Percentiles rank a stretch among this genome's conserved stretches.
phyloP scores from a whole-genome alignment of 208 protist species.

The Naegleria fowleri region DNA sequence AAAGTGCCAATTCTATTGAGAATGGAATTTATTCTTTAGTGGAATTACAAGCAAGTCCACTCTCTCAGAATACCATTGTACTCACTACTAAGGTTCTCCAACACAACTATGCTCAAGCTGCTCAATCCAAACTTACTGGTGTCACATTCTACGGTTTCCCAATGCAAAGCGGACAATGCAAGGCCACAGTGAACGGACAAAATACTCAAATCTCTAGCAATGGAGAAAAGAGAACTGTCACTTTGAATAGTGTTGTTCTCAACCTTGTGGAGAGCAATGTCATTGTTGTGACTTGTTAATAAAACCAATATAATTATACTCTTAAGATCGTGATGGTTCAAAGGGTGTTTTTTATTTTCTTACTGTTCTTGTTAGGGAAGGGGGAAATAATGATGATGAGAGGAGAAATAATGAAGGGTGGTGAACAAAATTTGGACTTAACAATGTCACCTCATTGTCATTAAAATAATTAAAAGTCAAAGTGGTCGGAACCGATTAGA shows the following conservation, averaged over 20 bases:
- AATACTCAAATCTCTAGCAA: background rate
- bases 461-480: background rate
- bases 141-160: background rate
- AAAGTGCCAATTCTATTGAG: background rate
- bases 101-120: background rate
- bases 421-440: no score
- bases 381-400: no score
- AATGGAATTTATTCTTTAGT: background rate
- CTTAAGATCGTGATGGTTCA: background rate
- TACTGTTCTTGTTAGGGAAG: no score
- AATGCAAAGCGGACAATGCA: background rate
- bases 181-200: background rate
- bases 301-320: background rate
- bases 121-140: background rate
- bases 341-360: no score
- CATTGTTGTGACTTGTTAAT: background rate
- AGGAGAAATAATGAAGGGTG: no score
- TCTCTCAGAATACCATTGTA: background rate
- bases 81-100: background rate
- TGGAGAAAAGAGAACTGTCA: background rate
- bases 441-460: background rate
- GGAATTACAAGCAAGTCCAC: background rate
- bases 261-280: background rate
- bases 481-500: background rate
- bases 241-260: background rate